Base-by-base conservation (phyloP, 345 rosid genomes). In the Hibiscus tridactylites region DNA sequence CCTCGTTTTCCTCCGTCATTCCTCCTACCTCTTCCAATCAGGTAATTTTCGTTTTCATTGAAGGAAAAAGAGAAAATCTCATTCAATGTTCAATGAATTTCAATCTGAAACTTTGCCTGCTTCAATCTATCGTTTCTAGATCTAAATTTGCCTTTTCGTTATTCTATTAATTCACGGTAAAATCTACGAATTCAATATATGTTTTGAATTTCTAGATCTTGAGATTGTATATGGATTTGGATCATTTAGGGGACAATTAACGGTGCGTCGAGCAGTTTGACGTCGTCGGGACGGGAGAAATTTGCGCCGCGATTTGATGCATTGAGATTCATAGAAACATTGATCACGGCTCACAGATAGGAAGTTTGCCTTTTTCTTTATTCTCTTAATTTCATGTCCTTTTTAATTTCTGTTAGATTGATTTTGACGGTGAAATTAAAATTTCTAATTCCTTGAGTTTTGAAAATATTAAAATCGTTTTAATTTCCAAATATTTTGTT, bases 281-380 rank as follows among this genome's bases (percentile, higher is more conserved):
- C 56, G 39, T 52, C 65, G 62, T 53, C 83, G 5, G 79, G 74
- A 5, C 71, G 67, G 80, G 81, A 73, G 74, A 81, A 78, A 73
- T 88, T 85, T 49, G 77, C 82, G 28, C 86, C 88, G n/a, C 81
- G 86, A 49, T 86, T 88, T 47, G 93, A 88, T 58, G 90, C 90
- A 10, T 71, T 88, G 73, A 81, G 86, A 81, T 88, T 86, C 80
- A 86, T 88, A 10, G 93, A 88, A 76, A 86, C 90, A 4, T 78
- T 88, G 68, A 74, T 88, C 6, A 88, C 93, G 8, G 90, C 90
- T 9, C 90, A 88, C 75, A 81, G 90, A 76, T 88, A 73, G n/a
- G 37, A 37, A 1, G 15, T 37, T 37, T 0, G 6, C 73, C 70
- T 6, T 63, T 35, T 3, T 44, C 64, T 37, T 37, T 6, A 37